phyloP scores from a whole-genome alignment of 139 green algal species.

The Coelastrella sp. region DNA sequence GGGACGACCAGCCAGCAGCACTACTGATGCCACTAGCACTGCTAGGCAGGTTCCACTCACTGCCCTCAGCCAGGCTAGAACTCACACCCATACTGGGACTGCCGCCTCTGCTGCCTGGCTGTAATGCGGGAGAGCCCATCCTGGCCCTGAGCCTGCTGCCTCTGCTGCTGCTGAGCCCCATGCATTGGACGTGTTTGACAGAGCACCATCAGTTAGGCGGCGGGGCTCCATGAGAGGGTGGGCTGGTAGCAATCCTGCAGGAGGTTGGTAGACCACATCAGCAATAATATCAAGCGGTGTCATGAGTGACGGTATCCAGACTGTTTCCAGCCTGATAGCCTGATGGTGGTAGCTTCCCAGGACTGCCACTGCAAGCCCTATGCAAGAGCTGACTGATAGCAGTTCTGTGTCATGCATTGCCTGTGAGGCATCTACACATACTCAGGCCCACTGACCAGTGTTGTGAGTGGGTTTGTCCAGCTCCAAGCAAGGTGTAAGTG shows the following conservation, averaged over 20 bases:
- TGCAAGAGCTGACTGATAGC: too few relatives aligned
- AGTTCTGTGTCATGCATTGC: too few relatives aligned
- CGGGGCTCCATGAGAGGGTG: constrained; percentile 45
- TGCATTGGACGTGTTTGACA: constrained; percentile 45
- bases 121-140: background rate
- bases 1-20: background rate
- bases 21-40: constrained; percentile 20
- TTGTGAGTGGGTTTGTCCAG: too few relatives aligned
- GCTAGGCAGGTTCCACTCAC: constrained; percentile 23
- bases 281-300: too few relatives aligned
- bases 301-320: too few relatives aligned
- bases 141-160: background rate
- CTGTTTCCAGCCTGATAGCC: too few relatives aligned
- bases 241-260: constrained; percentile 24
- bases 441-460: too few relatives aligned
- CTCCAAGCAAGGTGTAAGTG: too few relatives aligned
- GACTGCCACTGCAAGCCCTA: too few relatives aligned
- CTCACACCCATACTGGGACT: background rate
- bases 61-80: background rate
- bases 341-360: too few relatives aligned
- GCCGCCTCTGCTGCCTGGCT: background rate
- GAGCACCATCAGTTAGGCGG: constrained; percentile 38
- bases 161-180: constrained; percentile 40
- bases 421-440: too few relatives aligned
- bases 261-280: too few relatives aligned